phyloP scores from a whole-genome alignment of 202 grass and related monocot species.

The Thinopyrum obtusiflorum region DNA sequence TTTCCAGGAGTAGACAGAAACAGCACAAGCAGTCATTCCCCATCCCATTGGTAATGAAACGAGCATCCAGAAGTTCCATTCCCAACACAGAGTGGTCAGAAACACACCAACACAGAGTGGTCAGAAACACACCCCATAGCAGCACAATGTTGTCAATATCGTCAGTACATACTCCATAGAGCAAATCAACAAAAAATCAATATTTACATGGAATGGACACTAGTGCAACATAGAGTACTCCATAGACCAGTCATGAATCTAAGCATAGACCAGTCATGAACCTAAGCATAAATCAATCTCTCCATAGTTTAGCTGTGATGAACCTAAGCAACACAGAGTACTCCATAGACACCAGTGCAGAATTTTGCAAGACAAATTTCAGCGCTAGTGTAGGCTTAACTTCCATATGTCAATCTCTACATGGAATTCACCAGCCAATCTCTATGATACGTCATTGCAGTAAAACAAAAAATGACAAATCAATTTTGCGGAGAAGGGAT shows the following conservation, averaged over 20 bases:
- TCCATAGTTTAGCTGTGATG: no score
- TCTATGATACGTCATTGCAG: neutral
- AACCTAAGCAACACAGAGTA: no score
- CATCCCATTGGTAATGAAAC: neutral
- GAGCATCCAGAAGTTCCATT: neutral
- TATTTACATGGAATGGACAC: no score
- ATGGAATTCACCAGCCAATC: neutral
- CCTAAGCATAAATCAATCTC: neutral
- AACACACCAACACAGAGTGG: neutral
- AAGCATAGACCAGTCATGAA: no score
- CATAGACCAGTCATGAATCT: neutral
- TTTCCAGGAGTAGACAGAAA: neutral
- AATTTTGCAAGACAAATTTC: no score
- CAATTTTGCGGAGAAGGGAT: neutral
- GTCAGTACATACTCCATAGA: neutral
- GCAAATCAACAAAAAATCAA: neutral
- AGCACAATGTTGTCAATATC: neutral
- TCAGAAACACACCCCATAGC: neutral
- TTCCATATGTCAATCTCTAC: neutral
- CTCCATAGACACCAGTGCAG: no score
- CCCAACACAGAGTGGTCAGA: neutral
- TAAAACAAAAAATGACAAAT: neutral
- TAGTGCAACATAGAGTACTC: no score
- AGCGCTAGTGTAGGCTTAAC: no score
- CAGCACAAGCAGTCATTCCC: neutral